phyloP scores from a whole-genome alignment of 345 rosid species.

The Microcos paniculata region DNA sequence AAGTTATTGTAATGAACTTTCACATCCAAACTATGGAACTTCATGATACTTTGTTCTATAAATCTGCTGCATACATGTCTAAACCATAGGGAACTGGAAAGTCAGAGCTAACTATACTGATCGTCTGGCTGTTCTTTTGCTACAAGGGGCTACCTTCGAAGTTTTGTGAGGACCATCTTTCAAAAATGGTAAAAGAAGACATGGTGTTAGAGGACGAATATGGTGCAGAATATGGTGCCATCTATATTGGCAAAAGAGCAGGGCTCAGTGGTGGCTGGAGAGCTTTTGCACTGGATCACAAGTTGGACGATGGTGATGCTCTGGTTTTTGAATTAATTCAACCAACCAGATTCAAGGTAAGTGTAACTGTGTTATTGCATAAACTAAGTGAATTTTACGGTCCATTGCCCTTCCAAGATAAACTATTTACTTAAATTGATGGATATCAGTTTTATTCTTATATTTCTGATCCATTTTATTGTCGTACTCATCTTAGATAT shows the following conservation, averaged over 20 bases:
- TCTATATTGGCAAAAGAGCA: slow-evolving; percentile 22
- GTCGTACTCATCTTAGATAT: background rate
- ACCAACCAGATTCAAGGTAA: slow-evolving; percentile 36
- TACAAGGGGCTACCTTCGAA: slow-evolving; percentile 42
- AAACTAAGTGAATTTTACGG: background rate
- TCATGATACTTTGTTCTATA: background rate
- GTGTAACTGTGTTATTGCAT: background rate
- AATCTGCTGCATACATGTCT: background rate
- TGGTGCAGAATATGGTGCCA: slow-evolving; percentile 31
- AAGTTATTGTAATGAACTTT: slow-evolving; percentile 18
- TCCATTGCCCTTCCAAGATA: background rate
- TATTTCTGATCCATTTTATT: background rate
- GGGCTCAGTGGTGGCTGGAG: slow-evolving; percentile 65
- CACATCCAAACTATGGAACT: background rate
- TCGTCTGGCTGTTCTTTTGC: background rate
- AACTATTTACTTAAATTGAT: background rate
- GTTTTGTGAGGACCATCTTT: slow-evolving; percentile 41
- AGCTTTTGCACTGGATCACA: slow-evolving; percentile 43
- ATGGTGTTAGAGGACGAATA: slow-evolving; percentile 39
- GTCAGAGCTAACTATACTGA: background rate
- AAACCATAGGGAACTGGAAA: background rate
- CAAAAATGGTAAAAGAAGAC: slow-evolving; percentile 14
- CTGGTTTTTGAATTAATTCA: slow-evolving; percentile 42
- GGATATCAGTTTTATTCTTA: background rate
- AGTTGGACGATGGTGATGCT: slow-evolving; percentile 50